Evolutionary conservation across 129 eudicot genomes (phyloP).

Genomic region (Flaveria robusta): DNA sequence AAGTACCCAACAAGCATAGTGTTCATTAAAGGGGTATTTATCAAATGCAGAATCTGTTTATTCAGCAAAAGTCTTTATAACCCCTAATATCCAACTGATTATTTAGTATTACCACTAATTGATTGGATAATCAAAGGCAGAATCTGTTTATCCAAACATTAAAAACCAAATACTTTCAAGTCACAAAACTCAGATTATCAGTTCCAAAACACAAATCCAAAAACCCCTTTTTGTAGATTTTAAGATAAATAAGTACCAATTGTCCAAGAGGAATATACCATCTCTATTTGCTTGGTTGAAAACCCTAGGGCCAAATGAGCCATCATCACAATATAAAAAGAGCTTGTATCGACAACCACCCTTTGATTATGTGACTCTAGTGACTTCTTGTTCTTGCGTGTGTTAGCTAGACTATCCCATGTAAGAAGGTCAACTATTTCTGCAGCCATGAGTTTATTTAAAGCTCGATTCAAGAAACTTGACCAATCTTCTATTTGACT

Average conservation of each 20-base stretch:
- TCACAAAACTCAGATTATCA: background rate
- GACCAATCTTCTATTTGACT: constrained; percentile 95
- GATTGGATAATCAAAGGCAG: background rate
- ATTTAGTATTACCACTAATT: background rate
- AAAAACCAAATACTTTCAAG: background rate
- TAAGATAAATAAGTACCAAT: constrained; percentile 18
- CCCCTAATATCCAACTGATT: background rate
- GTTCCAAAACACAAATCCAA: background rate
- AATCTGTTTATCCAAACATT: constrained; percentile 9
- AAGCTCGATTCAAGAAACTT: constrained; percentile 75
- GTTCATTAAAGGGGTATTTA: background rate
- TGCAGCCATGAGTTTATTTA: constrained; percentile 71
- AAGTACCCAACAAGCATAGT: constrained; percentile 8
- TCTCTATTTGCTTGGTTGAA: constrained; percentile 76
- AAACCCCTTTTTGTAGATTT: background rate
- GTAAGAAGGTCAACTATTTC: constrained; percentile 89
- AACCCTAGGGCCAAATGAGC: constrained; percentile 96
- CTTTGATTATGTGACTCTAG: constrained; percentile 87
- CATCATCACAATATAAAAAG: constrained; percentile 71
- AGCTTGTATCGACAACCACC: constrained; percentile 67
- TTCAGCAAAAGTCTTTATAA: background rate
- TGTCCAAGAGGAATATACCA: constrained; percentile 58
- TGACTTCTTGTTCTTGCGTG: constrained; percentile 85
- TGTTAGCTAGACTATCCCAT: constrained; percentile 77
- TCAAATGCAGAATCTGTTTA: too few relatives aligned